Evolutionary conservation across 2,329 filamentous ascomycete genomes (phyloP).

Genomic region (Ophiostoma sp.): DNA sequence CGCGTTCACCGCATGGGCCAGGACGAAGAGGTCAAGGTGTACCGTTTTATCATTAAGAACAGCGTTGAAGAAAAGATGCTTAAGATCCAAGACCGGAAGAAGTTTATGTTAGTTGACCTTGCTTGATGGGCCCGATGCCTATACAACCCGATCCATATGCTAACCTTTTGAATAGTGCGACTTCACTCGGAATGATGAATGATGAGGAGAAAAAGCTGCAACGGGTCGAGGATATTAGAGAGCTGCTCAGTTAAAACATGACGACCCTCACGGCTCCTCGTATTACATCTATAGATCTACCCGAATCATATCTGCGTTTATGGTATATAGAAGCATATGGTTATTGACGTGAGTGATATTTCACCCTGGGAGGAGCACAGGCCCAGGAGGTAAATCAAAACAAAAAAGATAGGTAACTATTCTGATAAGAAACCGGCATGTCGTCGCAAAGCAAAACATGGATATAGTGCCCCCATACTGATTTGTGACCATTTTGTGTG

Average conservation of each 20-base stretch:
- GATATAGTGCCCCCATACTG: too few relatives aligned
- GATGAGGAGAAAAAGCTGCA: slow-evolving; percentile 90
- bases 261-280: not conserved
- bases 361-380: not conserved
- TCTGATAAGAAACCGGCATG: not conserved
- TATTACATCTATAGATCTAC: slow-evolving; percentile 1
- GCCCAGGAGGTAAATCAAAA: not conserved
- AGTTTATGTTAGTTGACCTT: slow-evolving; percentile 66
- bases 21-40: slow-evolving; percentile 75
- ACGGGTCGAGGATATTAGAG: slow-evolving; percentile 88
- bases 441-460: not conserved
- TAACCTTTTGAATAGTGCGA: slow-evolving; percentile 56
- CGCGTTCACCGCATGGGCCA: slow-evolving; percentile 97
- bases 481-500: not conserved
- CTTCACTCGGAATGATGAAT: slow-evolving; percentile 86
- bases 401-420: not conserved
- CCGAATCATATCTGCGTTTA: not conserved
- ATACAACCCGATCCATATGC: not conserved
- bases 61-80: slow-evolving; percentile 97
- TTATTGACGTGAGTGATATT: not conserved
- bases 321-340: too few relatives aligned
- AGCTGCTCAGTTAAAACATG: slow-evolving; percentile 61
- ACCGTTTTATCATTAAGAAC: slow-evolving; percentile 79
- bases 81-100: slow-evolving; percentile 88
- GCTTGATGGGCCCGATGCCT: not conserved